Evolutionary conservation across 2,329 filamentous ascomycete species (phyloP).

Genomic region (Aspergillus texensis): DNA sequence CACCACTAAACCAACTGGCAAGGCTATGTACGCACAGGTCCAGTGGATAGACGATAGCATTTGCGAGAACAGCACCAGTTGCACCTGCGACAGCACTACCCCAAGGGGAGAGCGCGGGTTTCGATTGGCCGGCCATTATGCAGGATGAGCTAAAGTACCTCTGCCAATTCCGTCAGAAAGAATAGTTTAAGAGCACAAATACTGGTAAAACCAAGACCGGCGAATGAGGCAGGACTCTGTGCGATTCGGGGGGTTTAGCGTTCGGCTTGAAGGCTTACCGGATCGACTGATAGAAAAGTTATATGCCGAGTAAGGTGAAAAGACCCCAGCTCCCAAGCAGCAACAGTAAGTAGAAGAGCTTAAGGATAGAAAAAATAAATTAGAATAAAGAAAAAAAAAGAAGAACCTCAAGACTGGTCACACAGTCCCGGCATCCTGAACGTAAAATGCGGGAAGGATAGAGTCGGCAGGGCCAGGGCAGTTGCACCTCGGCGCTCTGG

Average conservation of each 20-base stretch:
- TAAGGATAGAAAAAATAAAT: neutral
- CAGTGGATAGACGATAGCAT: slow-evolving; percentile 91
- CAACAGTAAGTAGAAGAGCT: neutral
- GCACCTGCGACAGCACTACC: slow-evolving; percentile 90
- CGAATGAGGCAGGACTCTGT: neutral
- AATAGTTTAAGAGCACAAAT: neutral
- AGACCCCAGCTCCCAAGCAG: neutral
- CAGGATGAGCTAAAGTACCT: slow-evolving; percentile 4
- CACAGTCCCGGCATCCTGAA: neutral
- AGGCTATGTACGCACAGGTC: slow-evolving; percentile 73
- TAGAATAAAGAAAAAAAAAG: slow-evolving; percentile 14
- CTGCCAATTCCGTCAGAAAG: neutral
- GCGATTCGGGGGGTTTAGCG: neutral
- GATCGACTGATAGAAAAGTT: neutral
- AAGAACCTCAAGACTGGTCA: neutral
- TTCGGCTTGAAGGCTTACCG: slow-evolving; percentile 4
- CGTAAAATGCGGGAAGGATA: slow-evolving; percentile 13
- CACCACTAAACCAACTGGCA: neutral
- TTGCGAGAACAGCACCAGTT: slow-evolving; percentile 89
- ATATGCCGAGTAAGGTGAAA: neutral
- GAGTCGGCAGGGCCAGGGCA: slow-evolving; percentile 10
- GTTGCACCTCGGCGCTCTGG: slow-evolving; percentile 35
- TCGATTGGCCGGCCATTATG: slow-evolving; percentile 61
- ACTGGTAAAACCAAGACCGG: neutral
- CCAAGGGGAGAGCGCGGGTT: slow-evolving; percentile 82